A percentile compares a stretch with the other conserved stretches of the same genome.
These are phyloP conservation scores for Seiridium cupressi DNA, from an alignment of 2,329 filamentous ascomycete genomes.

Conservation along the genomic window DNA sequence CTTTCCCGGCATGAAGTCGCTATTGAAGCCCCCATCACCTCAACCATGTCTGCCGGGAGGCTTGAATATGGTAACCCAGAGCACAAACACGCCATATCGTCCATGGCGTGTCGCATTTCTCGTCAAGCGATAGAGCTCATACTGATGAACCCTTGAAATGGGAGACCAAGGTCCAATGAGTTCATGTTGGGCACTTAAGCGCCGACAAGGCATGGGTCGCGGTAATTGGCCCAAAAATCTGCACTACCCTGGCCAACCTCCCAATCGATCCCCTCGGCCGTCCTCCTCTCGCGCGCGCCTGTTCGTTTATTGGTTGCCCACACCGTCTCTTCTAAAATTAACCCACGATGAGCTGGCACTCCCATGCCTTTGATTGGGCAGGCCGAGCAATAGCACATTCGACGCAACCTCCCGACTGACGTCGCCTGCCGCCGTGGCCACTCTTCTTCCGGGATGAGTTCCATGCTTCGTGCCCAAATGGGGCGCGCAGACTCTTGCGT, in stretches of 20 bases:
- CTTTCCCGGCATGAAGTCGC: too few species aligned
- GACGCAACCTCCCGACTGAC: slow-evolving; percentile 17
- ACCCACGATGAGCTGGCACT: slow-evolving; percentile 14
- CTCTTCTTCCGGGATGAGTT: slow-evolving; percentile 19
- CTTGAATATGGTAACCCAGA: too few species aligned
- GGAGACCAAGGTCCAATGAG: slow-evolving; percentile 5
- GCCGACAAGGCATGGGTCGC: slow-evolving; percentile 20
- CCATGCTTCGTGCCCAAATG: slow-evolving; percentile 24
- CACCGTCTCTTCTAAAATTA: slow-evolving; percentile 26
- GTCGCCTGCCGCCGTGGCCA: slow-evolving; percentile 19
- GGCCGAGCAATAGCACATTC: slow-evolving; percentile 14
- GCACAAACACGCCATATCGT: too few species aligned
- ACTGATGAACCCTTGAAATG: background rate
- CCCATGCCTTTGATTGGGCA: slow-evolving; percentile 22
- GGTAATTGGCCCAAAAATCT: slow-evolving; percentile 23
- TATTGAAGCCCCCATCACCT: too few species aligned
- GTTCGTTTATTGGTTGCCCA: slow-evolving; percentile 19
- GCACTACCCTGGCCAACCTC: slow-evolving; percentile 10
- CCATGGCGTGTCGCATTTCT: background rate
- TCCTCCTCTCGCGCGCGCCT: slow-evolving; percentile 21
- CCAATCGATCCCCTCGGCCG: slow-evolving; percentile 19
- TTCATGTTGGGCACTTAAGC: slow-evolving; percentile 25
- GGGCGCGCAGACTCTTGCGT: slow-evolving; percentile 17
- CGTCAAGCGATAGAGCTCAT: background rate
- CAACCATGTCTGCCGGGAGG: too few species aligned